Conservation (phyloP, 345 rosid genomes). For the Arabidopsis suecica region DNA sequence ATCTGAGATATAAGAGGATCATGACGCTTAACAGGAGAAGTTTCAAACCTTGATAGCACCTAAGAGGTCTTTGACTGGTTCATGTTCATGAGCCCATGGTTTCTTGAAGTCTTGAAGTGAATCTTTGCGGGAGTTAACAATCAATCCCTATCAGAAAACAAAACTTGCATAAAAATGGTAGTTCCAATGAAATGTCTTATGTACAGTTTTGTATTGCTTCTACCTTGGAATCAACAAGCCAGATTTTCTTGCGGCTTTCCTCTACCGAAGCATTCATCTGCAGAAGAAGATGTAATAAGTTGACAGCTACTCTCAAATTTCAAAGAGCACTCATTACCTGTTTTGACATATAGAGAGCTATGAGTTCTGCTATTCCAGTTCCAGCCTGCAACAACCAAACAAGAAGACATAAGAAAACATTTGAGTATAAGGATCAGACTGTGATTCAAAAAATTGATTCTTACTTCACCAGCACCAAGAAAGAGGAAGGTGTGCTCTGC, state of each 20-base stretch:
- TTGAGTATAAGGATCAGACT: not conserved
- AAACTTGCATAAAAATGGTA: conserved; percentile 15
- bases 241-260: conserved; percentile 85
- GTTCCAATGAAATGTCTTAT: not conserved
- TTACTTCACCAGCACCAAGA: conserved; percentile 97
- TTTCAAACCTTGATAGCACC: conserved; percentile 77
- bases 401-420: not conserved
- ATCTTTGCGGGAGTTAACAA: conserved; percentile 78
- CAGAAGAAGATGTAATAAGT: conserved; percentile 24
- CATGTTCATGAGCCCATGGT: conserved; percentile 98
- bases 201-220: conserved; percentile 3
- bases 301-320: not conserved
- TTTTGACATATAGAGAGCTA: conserved; percentile 90
- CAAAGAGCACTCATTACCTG: conserved; percentile 55
- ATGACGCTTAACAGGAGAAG: not conserved
- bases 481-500: conserved; percentile 85
- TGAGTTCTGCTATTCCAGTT: conserved; percentile 96
- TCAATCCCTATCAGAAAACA: conserved; percentile 67
- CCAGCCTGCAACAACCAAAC: conserved; percentile 73
- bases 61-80: conserved; percentile 71
- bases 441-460: conserved; percentile 19
- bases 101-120: conserved; percentile 93
- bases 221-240: conserved; percentile 99
- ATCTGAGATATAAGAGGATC: not conserved
- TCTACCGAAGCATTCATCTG: conserved; percentile 75